phyloP scores from a whole-genome alignment of 495 filamentous ascomycete genomes.

The Annulohypoxylon maeteangense region DNA sequence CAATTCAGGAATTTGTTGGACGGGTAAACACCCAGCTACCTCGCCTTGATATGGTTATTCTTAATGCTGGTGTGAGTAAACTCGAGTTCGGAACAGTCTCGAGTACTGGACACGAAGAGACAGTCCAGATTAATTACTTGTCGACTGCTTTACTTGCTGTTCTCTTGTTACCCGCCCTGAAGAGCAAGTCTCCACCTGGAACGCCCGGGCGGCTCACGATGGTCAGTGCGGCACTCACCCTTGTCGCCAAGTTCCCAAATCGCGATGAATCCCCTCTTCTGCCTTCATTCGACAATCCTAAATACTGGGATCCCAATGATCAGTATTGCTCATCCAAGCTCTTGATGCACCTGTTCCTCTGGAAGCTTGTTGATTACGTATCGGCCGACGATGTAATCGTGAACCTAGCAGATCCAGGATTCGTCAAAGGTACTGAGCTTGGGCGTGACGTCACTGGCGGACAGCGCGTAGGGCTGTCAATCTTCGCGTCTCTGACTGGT shows the following conservation, averaged over 20 bases:
- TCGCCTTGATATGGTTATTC: slow-evolving; percentile 61
- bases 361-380: slow-evolving; percentile 56
- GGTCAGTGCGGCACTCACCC: slow-evolving; percentile 51
- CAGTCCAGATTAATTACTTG: slow-evolving; percentile 60
- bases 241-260: slow-evolving; percentile 49
- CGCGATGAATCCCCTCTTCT: slow-evolving; percentile 50
- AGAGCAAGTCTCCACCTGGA: slow-evolving; percentile 46
- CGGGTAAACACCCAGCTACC: slow-evolving; percentile 48
- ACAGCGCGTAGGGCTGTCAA: slow-evolving; percentile 24
- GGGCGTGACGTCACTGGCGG: slow-evolving; percentile 43
- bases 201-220: slow-evolving; percentile 56
- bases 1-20: slow-evolving; percentile 57
- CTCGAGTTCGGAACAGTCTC: slow-evolving; percentile 46
- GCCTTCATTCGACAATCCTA: slow-evolving; percentile 54
- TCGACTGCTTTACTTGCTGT: slow-evolving; percentile 60
- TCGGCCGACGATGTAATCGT: slow-evolving; percentile 58
- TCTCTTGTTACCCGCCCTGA: slow-evolving; percentile 61
- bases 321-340: slow-evolving; percentile 57
- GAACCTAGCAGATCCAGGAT: slow-evolving; percentile 59
- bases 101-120: slow-evolving; percentile 60
- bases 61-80: slow-evolving; percentile 62
- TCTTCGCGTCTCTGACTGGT: slow-evolving; percentile 45
- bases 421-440: slow-evolving; percentile 57
- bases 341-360: slow-evolving; percentile 55
- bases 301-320: slow-evolving; percentile 46